phyloP scores from a whole-genome alignment of 2,329 filamentous ascomycete genomes.

The Talaromyces islandicus region DNA sequence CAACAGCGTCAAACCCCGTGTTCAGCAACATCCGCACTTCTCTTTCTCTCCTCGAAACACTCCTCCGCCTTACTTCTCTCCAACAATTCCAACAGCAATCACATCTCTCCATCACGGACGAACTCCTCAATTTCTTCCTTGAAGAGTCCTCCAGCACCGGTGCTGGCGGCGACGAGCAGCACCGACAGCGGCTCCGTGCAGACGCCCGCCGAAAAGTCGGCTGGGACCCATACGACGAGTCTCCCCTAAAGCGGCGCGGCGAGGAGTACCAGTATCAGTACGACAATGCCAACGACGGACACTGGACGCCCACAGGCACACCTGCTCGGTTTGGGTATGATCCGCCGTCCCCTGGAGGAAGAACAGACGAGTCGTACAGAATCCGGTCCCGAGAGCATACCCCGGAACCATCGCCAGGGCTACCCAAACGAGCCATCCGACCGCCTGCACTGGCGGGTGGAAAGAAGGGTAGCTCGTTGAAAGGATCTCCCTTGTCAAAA shows the following conservation, averaged over 20 bases:
- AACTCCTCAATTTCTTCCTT: constrained; percentile 83
- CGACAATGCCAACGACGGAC: constrained; percentile 2
- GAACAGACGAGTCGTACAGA: constrained; percentile 17
- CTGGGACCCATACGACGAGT: constrained; percentile 68
- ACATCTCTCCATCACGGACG: constrained; percentile 83
- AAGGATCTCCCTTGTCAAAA: constrained; percentile 30
- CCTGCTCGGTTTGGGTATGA: constrained; percentile 17
- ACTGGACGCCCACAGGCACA: constrained; percentile 18
- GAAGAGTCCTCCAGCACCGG: constrained; percentile 62
- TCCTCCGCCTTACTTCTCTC: constrained; percentile 76
- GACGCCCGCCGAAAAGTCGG: constrained; percentile 59
- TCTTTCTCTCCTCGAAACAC: constrained; percentile 78
- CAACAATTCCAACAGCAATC: constrained; percentile 89
- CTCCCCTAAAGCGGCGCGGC: constrained; percentile 58
- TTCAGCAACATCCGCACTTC: constrained; percentile 56
- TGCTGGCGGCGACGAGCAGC: constrained; percentile 55
- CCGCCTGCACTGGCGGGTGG: constrained; percentile 7
- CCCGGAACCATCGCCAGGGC: constrained; percentile 19
- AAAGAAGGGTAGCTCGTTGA: constrained; percentile 8
- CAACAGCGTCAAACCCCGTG: constrained; percentile 41
- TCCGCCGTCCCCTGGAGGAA: constrained; percentile 19
- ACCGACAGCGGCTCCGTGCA: constrained; percentile 53
- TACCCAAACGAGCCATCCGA: neutral
- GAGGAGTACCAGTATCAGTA: constrained; percentile 58
- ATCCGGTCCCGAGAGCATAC: constrained; percentile 26